These are phyloP conservation scores for Dendrobium officinale DNA, from an alignment of 106 monocot genomes.

Conservation along the genomic window DNA sequence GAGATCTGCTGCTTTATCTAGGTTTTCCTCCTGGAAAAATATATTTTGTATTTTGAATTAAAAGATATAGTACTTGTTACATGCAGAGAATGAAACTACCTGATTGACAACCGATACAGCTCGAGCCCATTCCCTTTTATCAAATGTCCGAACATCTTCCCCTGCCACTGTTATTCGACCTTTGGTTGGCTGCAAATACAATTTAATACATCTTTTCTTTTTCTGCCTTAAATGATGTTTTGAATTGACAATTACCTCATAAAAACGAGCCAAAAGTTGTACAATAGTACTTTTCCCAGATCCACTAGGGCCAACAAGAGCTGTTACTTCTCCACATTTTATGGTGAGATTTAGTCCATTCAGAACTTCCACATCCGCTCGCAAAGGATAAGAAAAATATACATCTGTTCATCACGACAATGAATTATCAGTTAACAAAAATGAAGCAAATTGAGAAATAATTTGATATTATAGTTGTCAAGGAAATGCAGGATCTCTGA, in stretches of 20 bases:
- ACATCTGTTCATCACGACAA: constrained; percentile 51
- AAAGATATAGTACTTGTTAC: not conserved
- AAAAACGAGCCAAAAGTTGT: constrained; percentile 92
- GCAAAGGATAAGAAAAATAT: constrained; percentile 85
- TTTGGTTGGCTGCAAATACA: constrained; percentile 65
- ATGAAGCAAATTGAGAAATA: not conserved
- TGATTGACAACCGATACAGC: constrained; percentile 90
- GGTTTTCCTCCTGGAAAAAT: no score
- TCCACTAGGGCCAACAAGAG: constrained; percentile 96
- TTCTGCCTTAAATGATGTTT: not conserved
- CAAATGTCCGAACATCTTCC: constrained; percentile 88
- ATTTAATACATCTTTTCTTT: not conserved
- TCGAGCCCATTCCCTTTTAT: constrained; percentile 93
- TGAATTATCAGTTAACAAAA: constrained; percentile 1
- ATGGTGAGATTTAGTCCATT: constrained; percentile 71
- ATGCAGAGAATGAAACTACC: constrained; percentile 30
- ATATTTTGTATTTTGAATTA: not conserved
- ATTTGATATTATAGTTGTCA: not conserved
- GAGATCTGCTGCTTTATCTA: no score
- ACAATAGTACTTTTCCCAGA: constrained; percentile 99
- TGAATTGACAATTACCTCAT: constrained; percentile 56
- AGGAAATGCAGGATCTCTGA: not conserved
- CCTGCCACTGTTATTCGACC: constrained; percentile 88
- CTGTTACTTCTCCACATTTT: constrained; percentile 82
- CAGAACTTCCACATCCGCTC: constrained; percentile 75